Conservation (phyloP, 345 rosid species). For the Erodium maritimum region DNA sequence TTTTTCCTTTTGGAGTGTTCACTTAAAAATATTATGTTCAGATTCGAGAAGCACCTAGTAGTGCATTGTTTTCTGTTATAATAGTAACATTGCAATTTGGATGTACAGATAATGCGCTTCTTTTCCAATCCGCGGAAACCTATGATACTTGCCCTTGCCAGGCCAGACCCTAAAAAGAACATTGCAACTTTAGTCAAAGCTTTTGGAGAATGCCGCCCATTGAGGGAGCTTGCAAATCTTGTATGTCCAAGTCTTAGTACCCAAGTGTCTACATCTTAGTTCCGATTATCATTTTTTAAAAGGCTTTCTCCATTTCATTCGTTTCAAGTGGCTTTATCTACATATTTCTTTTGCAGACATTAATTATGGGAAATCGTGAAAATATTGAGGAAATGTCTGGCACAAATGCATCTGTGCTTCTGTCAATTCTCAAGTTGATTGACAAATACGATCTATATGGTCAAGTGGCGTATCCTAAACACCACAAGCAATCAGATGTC, state of each 20-base stretch:
- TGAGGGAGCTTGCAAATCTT: slow-evolving; percentile 94
- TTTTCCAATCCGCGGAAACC: slow-evolving; percentile 90
- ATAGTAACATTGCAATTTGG: neutral
- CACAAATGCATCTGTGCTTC: slow-evolving; percentile 86
- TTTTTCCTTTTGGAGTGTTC: neutral
- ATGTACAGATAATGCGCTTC: slow-evolving; percentile 94
- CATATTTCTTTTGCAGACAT: slow-evolving; percentile 44
- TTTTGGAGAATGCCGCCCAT: slow-evolving; percentile 96
- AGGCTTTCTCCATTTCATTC: slow-evolving; percentile 8
- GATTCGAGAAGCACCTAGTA: neutral
- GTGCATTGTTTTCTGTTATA: neutral
- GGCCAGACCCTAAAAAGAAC: slow-evolving; percentile 99
- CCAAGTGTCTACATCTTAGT: slow-evolving; percentile 3
- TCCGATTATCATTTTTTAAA: slow-evolving; percentile 8
- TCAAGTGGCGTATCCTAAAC: slow-evolving; percentile 98
- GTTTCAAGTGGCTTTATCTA: slow-evolving; percentile 5
- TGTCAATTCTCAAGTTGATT: slow-evolving; percentile 88
- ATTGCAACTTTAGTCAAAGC: slow-evolving; percentile 94
- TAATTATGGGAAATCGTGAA: slow-evolving; percentile 97
- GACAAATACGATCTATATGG: slow-evolving; percentile 98
- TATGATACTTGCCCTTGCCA: slow-evolving; percentile 97
- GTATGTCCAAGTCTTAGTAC: slow-evolving; percentile 27
- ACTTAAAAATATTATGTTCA: neutral
- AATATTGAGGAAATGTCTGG: slow-evolving; percentile 98
- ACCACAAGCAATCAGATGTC: slow-evolving; percentile 94